A percentile compares a stretch with the other conserved stretches of the same genome.
Evolutionary conservation across 2,329 filamentous ascomycete species (phyloP).

Genomic region (Teratosphaeria viscida): DNA sequence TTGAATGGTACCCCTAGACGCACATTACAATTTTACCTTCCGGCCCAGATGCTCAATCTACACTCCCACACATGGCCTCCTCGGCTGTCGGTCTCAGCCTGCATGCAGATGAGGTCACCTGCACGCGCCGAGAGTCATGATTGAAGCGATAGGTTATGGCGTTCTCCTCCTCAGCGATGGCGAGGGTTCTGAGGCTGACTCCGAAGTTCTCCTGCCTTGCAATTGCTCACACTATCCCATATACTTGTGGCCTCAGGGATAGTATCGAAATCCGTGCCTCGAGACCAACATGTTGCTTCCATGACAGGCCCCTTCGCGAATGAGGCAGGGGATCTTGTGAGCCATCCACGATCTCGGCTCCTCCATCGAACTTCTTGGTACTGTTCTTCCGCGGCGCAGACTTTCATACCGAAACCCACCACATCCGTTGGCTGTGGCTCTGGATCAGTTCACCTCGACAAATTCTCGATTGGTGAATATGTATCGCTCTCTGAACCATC

Average conservation of each 20-base stretch:
- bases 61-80: neutral
- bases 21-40: neutral
- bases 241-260: neutral
- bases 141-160: neutral
- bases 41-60: neutral
- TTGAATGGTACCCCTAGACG: neutral
- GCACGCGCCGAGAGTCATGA: neutral
- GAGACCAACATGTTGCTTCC: neutral
- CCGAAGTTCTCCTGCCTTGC: neutral
- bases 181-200: neutral
- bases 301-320: neutral
- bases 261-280: neutral
- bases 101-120: neutral
- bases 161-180: neutral
- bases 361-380: neutral
- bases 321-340: neutral
- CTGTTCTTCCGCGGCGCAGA: neutral
- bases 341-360: neutral
- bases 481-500: neutral
- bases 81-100: neutral
- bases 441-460: neutral
- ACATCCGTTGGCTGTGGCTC: neutral
- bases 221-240: neutral
- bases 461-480: neutral
- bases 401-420: neutral